Base-by-base conservation (phyloP, 805 yeast genomes). In the Ogataea naganishii region DNA sequence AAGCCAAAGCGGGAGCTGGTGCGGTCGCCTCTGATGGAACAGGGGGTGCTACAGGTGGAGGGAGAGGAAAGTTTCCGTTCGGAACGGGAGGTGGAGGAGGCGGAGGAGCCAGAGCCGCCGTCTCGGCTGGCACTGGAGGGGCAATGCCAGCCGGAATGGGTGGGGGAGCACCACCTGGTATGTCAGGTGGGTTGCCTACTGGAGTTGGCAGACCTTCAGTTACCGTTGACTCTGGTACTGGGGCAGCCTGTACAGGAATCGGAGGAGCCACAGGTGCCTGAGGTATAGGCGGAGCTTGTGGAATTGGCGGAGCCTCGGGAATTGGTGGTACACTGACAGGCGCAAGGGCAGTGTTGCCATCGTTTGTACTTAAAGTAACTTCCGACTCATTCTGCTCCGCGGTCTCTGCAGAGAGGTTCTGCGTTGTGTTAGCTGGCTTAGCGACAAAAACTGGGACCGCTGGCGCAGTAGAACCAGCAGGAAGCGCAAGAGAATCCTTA, bases 21-120 rank as follows among this genome's bases (percentile, higher is more conserved):
- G 58, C 44, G 7, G 60, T 39, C 5, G 51, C 36, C 10, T 50
- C 41, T 10, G 50, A 45, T 8, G 67, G 60, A 6, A 64, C 47
- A 5, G 58, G 49, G 14, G 57, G 49, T 18, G 60, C 47, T 6
- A 51, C 43, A 7, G 56, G 47, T 10, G 53, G 49, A 9, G 58
- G 39, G 20, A 47, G 46, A 3, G 53, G 46, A n/a, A n/a, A n/a
- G n/a, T n/a, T n/a, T n/a, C n/a, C n/a, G n/a, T n/a, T n/a, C 5
- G 64, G 59, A 6, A 64, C 51, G 6, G 58, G 46, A 4, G 55
- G 51, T 3, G 72, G 61, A 6, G 63, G 51, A 5, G 66, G 60
- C 13, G 66, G 53, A 4, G 65, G 60, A 14, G 63, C 51, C 2
- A 57, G 43, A 15, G 30, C 23, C 19, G 51, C 43, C 14, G 63